Evolutionary conservation across 306 rosid species (phyloP).

Genomic region (Rubus parviflorus): DNA sequence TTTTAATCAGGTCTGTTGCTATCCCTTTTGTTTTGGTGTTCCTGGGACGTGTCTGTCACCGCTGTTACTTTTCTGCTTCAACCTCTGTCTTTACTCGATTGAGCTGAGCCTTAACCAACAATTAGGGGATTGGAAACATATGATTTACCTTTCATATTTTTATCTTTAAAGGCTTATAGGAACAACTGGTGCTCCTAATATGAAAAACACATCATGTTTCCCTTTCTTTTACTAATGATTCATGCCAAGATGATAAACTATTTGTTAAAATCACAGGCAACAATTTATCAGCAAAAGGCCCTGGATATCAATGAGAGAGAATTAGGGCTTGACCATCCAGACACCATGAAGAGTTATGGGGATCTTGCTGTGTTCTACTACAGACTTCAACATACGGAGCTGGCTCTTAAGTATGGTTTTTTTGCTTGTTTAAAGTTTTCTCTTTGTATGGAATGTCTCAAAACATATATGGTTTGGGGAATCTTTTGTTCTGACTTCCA

Average conservation of each 20-base stretch:
- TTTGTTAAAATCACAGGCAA: slow-evolving; percentile 64
- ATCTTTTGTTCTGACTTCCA: background rate
- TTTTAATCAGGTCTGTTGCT: slow-evolving; percentile 79
- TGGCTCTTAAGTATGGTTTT: slow-evolving; percentile 88
- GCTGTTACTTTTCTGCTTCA: background rate
- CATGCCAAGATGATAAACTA: slow-evolving; percentile 22
- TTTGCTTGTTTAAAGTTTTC: slow-evolving; percentile 21
- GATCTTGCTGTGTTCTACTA: slow-evolving; percentile 99
- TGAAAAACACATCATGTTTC: background rate
- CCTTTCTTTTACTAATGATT: slow-evolving; percentile 17
- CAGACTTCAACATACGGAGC: slow-evolving; percentile 96
- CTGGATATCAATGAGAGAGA: slow-evolving; percentile 98
- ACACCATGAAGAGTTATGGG: slow-evolving; percentile 99
- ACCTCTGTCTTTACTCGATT: background rate
- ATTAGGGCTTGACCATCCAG: slow-evolving; percentile 97
- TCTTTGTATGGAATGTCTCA: background rate
- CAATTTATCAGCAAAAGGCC: slow-evolving; percentile 97
- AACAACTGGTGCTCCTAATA: background rate
- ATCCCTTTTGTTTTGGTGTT: slow-evolving; percentile 33
- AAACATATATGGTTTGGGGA: background rate
- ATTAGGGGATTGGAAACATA: background rate
- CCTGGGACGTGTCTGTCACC: slow-evolving; percentile 19
- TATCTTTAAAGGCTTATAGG: background rate
- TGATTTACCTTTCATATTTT: background rate
- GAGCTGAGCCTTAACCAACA: background rate